These are phyloP conservation scores for Ustilago bromivora DNA, from an alignment of 1,284 basidiomycete species.

Conservation along the genomic window DNA sequence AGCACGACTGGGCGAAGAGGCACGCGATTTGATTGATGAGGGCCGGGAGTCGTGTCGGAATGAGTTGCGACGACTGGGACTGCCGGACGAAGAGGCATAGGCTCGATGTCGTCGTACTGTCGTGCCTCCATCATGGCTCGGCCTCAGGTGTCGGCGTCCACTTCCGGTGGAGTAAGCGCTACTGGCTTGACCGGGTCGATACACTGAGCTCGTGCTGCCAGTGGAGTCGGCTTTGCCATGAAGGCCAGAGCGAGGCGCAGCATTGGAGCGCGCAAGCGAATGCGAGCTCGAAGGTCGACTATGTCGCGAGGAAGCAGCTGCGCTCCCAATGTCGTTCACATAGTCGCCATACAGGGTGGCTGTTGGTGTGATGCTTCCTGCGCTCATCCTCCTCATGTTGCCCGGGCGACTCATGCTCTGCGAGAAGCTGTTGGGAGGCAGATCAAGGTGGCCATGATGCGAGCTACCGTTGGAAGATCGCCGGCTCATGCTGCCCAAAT, in stretches of 20 bases:
- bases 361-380: constrained; percentile 65
- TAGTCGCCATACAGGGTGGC: constrained; percentile 51
- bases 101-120: constrained; percentile 57
- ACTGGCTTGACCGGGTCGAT: constrained; percentile 32
- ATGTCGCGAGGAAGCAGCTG: constrained; percentile 25
- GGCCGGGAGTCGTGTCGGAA: constrained; percentile 42
- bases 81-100: constrained; percentile 45
- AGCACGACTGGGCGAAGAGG: constrained; percentile 41
- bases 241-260: constrained; percentile 37
- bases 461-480: constrained; percentile 55
- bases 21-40: constrained; percentile 45
- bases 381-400: constrained; percentile 56
- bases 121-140: constrained; percentile 54
- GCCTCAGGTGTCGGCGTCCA: constrained; percentile 40
- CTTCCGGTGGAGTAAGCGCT: constrained; percentile 54
- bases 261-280: constrained; percentile 39
- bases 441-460: constrained; percentile 27
- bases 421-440: constrained; percentile 35
- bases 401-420: constrained; percentile 43
- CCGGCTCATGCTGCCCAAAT: constrained; percentile 49
- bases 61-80: constrained; percentile 46
- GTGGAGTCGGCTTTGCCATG: constrained; percentile 56
- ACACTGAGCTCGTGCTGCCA: constrained; percentile 48
- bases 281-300: constrained; percentile 60
- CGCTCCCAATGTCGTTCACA: constrained; percentile 24